Percentiles rank a stretch among this genome's conserved stretches.
Conservation (phyloP, 805 yeast species). For the Isabelozyma heimii region DNA sequence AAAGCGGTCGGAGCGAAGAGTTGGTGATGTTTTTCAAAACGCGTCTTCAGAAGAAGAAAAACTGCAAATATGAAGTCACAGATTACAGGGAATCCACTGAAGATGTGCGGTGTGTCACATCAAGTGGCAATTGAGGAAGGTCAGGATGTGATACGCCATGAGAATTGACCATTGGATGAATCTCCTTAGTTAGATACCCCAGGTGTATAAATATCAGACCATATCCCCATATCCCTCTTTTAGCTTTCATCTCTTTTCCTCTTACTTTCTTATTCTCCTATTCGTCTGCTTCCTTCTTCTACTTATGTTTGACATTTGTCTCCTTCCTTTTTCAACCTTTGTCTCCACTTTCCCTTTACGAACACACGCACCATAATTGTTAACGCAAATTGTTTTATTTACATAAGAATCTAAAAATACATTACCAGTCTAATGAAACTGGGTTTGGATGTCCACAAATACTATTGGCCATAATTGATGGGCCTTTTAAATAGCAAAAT, state of each 20-base stretch:
- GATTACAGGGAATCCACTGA: too few species aligned
- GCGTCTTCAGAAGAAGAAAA: neutral
- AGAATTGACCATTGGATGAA: too few species aligned
- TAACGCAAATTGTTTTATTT: neutral
- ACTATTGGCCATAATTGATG: conserved; percentile 47
- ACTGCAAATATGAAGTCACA: neutral
- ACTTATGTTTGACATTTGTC: too few species aligned
- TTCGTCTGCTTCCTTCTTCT: neutral
- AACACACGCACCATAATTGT: neutral
- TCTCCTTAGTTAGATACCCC: too few species aligned
- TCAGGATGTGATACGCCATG: too few species aligned
- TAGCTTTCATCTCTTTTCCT: too few species aligned
- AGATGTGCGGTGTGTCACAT: too few species aligned
- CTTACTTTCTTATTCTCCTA: neutral
- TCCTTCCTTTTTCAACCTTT: neutral
- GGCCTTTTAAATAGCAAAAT: conserved; percentile 78
- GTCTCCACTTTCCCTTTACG: neutral
- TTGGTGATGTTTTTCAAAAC: neutral
- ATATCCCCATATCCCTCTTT: too few species aligned
- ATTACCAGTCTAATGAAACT: neutral
- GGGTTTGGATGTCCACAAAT: neutral
- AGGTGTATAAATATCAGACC: too few species aligned
- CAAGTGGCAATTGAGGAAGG: too few species aligned
- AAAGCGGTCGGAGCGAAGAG: neutral
- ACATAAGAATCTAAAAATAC: neutral